These are phyloP conservation scores for Naganishia kalamii DNA, from an alignment of 768 basidiomycete species.

Conservation along the genomic window DNA sequence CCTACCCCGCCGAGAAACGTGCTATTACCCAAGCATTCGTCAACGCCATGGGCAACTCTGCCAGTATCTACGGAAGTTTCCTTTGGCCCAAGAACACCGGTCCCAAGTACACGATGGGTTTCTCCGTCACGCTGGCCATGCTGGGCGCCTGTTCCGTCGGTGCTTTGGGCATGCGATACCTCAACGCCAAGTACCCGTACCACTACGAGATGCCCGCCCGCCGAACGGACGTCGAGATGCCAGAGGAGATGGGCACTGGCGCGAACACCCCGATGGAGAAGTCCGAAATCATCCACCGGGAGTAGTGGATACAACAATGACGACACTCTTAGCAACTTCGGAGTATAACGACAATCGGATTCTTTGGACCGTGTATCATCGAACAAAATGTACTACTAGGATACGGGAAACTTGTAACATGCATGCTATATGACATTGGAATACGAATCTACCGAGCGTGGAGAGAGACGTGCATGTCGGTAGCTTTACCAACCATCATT, in stretches of 20 bases:
- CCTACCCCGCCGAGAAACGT: conserved; percentile 41
- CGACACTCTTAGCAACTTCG: no score
- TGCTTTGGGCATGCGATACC: conserved; percentile 32
- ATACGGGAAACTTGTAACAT: no score
- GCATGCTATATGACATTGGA: no score
- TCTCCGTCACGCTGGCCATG: conserved; percentile 41
- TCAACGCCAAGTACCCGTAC: conserved; percentile 39
- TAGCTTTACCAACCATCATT: no score
- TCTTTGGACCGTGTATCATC: no score
- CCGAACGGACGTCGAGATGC: conserved; percentile 13
- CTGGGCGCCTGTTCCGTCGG: conserved; percentile 31
- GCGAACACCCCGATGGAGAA: not conserved
- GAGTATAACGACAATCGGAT: no score
- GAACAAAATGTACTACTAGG: no score
- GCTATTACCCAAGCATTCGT: conserved; percentile 44
- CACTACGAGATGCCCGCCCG: conserved; percentile 11
- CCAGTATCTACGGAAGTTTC: conserved; percentile 44
- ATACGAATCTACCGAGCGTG: no score
- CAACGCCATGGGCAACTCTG: conserved; percentile 32
- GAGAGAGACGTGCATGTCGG: no score
- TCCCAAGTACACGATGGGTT: conserved; percentile 42
- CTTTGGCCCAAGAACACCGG: conserved; percentile 42
- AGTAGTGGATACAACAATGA: not conserved
- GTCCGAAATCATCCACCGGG: conserved; percentile 10
- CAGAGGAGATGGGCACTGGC: conserved; percentile 11